phyloP scores from a whole-genome alignment of 441 rosid species.

The Erysimum cheiri region DNA sequence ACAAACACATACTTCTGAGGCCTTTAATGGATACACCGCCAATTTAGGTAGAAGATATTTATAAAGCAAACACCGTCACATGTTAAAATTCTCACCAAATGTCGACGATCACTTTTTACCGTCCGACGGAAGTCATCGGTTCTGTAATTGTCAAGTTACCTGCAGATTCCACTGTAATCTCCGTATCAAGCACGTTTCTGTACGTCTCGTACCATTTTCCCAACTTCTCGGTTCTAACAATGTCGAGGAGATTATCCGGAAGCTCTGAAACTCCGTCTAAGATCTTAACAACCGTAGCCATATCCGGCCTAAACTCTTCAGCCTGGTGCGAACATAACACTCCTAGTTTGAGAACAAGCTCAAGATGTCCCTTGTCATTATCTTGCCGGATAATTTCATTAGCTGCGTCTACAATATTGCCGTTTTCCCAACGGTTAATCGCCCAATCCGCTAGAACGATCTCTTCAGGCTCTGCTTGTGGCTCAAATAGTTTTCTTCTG shows the following conservation, averaged over 20 bases:
- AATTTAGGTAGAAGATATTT: not conserved
- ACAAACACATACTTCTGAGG: too few relatives aligned
- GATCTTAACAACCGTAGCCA: constrained; percentile 28
- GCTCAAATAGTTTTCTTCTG: constrained; percentile 34
- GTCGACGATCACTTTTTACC: constrained; percentile 13
- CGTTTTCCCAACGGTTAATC: constrained; percentile 26
- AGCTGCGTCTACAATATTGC: constrained; percentile 19
- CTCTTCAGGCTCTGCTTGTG: constrained; percentile 20
- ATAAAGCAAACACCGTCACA: constrained; percentile 9
- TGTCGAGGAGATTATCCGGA: constrained; percentile 32
- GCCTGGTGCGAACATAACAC: constrained; percentile 40
- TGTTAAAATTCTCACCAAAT: not conserved
- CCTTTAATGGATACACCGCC: too few relatives aligned
- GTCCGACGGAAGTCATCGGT: constrained; percentile 20
- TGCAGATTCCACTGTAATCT: not conserved
- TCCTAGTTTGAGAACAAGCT: constrained; percentile 43
- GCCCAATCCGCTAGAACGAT: constrained; percentile 34
- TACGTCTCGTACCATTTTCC: constrained; percentile 30
- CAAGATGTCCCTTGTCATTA: constrained; percentile 19
- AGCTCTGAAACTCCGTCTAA: constrained; percentile 24
- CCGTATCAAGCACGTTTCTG: constrained; percentile 9
- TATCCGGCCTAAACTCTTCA: constrained; percentile 38
- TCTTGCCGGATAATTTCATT: constrained; percentile 23
- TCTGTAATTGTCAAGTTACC: constrained; percentile 30
- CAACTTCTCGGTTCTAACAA: constrained; percentile 19